Base-by-base conservation (phyloP, 306 rosid species). In the Quercus agrifolia region DNA sequence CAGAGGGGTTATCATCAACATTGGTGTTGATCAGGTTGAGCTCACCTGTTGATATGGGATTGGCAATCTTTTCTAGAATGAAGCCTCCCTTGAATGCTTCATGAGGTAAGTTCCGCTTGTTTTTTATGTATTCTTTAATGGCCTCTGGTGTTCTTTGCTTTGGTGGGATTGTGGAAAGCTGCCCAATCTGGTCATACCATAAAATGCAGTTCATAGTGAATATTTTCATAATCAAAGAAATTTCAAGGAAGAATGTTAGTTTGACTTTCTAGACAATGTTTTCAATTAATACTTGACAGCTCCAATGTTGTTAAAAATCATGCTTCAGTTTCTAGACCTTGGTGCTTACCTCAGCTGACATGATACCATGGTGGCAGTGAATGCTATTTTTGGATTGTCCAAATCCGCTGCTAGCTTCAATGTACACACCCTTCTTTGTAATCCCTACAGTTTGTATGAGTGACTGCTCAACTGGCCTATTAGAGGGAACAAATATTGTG, bases 391-490 rank as follows among this genome's bases (percentile, higher is more conserved):
- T 54, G 61, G 97, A 90, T 91, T 92, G 97, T 25, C 97, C 79
- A 56, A 87, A 94, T 52, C 99, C 99, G 73, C 98, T 89, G 86
- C 98, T 92, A 21, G 93, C 91, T 79, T 95, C 99, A 83, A 95
- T 87, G 79, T 89, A 95, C 3, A 92, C 95, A 64, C 99, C 98
- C 79, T 74, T 64, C 66, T 91, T 91, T 46, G 99, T 92, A 74
- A 95, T 95, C 17, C 99, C 99, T 6, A 95, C 99, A 35, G 92
- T 89, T 84, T 95, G 84, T 19, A 95, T 95, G 51, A 95, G 90
- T 19, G 99, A 85, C 76, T 91, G 94, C 52, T 59, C 0, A 67
- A 90, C 81, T 14, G 88, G 87, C 25, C 81, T 87, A 0, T 74
- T 84, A 30, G 89, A 78, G 74, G 99, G 99, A 76, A 92, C 91